These are phyloP conservation scores for Geranomyces variabilis DNA, from an alignment of 192 early-diverging fungal genomes.

Conservation along the genomic window DNA sequence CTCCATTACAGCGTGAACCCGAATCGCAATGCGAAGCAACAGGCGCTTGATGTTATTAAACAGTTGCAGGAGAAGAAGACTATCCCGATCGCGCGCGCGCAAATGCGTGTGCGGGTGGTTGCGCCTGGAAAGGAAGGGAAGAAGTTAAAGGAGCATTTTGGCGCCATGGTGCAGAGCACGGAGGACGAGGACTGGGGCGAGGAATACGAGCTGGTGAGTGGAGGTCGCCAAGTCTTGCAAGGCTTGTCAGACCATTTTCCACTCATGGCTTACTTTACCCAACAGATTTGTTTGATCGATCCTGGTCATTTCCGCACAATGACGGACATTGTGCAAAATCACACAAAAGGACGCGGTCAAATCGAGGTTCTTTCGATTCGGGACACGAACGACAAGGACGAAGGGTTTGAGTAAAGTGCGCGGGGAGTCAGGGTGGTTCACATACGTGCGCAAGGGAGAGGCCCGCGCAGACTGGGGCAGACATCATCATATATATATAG, in stretches of 20 bases:
- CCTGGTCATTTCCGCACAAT: slow-evolving; percentile 89
- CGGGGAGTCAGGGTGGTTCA: too few species aligned
- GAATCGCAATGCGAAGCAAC: slow-evolving; percentile 85
- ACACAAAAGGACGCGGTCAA: slow-evolving; percentile 86
- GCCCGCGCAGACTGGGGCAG: too few species aligned
- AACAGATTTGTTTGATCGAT: slow-evolving; percentile 80
- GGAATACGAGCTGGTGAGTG: slow-evolving; percentile 80
- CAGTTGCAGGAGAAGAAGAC: slow-evolving; percentile 85
- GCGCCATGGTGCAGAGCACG: slow-evolving; percentile 61
- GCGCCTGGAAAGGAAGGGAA: slow-evolving; percentile 87
- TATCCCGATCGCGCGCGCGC: slow-evolving; percentile 92
- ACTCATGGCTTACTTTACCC: too few species aligned
- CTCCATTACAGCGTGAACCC: slow-evolving; percentile 91
- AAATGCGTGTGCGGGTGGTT: slow-evolving; percentile 86
- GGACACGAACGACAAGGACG: slow-evolving; percentile 46
- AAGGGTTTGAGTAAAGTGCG: slow-evolving; percentile 25
- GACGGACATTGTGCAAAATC: slow-evolving; percentile 79
- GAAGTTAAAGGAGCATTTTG: slow-evolving; percentile 76
- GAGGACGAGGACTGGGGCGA: slow-evolving; percentile 81
- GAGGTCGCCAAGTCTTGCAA: neutral
- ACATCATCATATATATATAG: too few species aligned
- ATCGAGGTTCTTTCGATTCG: slow-evolving; percentile 78
- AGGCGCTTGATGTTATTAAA: slow-evolving; percentile 93
- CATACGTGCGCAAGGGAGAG: too few species aligned
- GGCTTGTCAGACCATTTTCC: neutral